Base-by-base conservation (phyloP, 305 asterid species). In the Coffea humblotiana region DNA sequence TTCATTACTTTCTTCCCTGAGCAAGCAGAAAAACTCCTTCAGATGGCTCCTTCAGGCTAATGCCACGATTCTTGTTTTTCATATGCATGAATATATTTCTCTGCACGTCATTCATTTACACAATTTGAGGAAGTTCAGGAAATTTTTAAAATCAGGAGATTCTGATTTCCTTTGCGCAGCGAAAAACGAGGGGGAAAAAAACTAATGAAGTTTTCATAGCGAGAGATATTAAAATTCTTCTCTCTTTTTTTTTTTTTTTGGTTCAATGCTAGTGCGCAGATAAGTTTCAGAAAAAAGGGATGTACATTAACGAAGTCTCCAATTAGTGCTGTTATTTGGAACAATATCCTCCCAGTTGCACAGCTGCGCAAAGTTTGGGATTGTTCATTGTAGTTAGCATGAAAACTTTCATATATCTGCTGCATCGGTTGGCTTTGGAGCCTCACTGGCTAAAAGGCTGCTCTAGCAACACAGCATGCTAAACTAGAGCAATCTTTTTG, bases 1-100 rank as follows among this genome's bases (percentile, higher is more conserved):
- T 92, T 95, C 81, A 76, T 93, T 71, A 95, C 99, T 29, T 89
- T 92, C 92, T 93, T 95, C 91, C 99, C 97, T 0, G 97, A 92
- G 52, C 97, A 95, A 91, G 99, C 98, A 68, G 99, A 93, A 76
- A 87, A 92, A 83, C 73, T 93, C 82, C 86, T 95, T 72, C 88
- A 88, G 84, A 85, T 91, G 80, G 87, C 77, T 74, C 97, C 97
- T n/a, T 35, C 94, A 75, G 80, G 93, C 85, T 87, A 90, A 87
- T 86, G 82, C 68, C 37, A 15, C 67, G 27, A 54, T 16, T 29
- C 47, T 75, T 12, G 2, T 19, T 67, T 52, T 32, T 32, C 32
- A 32, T 32, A 32, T 32, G 32, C 32, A 77, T 29, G 77, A 72
- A 1, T 49, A 10, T n/a, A 48, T 21, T 40, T n/a, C 48, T 76